Base-by-base conservation (phyloP, 2,329 filamentous ascomycete genomes). In the Esteya vermicola region DNA sequence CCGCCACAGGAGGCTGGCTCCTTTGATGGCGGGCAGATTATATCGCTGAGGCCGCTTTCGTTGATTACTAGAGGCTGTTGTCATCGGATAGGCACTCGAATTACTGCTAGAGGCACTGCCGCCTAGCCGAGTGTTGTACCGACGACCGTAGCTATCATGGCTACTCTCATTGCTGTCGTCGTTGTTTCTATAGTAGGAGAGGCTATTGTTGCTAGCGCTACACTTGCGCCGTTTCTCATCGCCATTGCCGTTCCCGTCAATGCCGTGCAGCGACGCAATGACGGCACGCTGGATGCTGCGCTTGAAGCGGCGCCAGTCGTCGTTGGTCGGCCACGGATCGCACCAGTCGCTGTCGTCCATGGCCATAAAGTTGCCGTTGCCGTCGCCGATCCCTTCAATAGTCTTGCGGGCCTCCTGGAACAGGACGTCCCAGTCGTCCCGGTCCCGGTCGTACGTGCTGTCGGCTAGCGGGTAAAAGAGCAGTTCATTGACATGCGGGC, bases 401-500 rank as follows among this genome's bases (percentile, higher is more conserved):
- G 12, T 22, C 7, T 2, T 18, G 10, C n/a, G 14, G 9, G 16
- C 18, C 8, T 14, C 33, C 13, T 26, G n/a, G 18, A 47, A 31
- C 16, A 46, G 38, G 0, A 37, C 32, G 18, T 52, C 48, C 40
- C 47, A 48, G 32, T 52, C 48, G 32, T 51, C 49, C 7, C 46
- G 34, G 26, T 48, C 41, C 25, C 57, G 52, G 42, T 54, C 50
- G 6, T 52, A 42, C 36, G 4, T 16, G 7, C 3, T 6, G 12
- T 40, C 21, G 4, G 50, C 48, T 3, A 60, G 50, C 18, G 58
- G 56, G 48, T 62, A 62, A 46, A 57, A 57, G 6, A 57, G 47
- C 35, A 63, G 50, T 45, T 58, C 55, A 47, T 63, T 62, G 38
- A 59, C 54, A 40, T 64, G 61, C 7, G 63, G 63, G 4, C 61